Base-by-base conservation (phyloP, 2,329 filamentous ascomycete genomes). In the Xylariales sp. region DNA sequence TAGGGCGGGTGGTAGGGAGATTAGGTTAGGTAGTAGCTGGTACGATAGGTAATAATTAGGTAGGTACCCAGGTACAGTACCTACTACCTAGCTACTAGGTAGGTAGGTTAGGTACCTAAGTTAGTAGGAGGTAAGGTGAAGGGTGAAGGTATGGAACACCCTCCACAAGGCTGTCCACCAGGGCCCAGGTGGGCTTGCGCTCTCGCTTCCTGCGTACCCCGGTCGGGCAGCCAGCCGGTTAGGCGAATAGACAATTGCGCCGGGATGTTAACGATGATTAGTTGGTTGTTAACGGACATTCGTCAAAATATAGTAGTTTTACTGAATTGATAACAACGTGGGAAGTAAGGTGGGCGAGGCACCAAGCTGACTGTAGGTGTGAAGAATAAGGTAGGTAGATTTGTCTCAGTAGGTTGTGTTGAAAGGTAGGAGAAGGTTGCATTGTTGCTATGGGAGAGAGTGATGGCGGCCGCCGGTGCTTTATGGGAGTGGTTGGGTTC, bases 131-230 rank as follows among this genome's bases (percentile, higher is more conserved):
- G n/a, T 41, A 18, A 49, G 61, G 52, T 64, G 4, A 10, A 18
- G n/a, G 16, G 55, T 45, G 34, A 48, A 41, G 45, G 39, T 48
- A 45, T 12, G 52, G 9, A 39, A 60, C 34, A 49, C 54, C 41
- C 55, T 63, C 53, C 56, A 65, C 65, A 61, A 68, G 65, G 65
- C 65, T 68, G 62, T 59, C 39, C 14, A 3, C 39, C 45, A 56
- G 23, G 23, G 23, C 23, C 23, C 23, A 23, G 23, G 50, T 18
- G 55, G 28, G 54, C 48, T 48, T 41, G 54, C 54, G 12, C 53
- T 32, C 39, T 32, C 54, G 52, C 54, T 64, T 58, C 46, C 45
- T 45, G 54, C 54, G 36, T 39, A 54, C 57, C 65, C 60, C 55
- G 39, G 61, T 64, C 65, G 62, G 62, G 50, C 58, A 43, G 52